Conservation (phyloP, 768 basidiomycete species). For the Pleurotus tuoliensis region DNA sequence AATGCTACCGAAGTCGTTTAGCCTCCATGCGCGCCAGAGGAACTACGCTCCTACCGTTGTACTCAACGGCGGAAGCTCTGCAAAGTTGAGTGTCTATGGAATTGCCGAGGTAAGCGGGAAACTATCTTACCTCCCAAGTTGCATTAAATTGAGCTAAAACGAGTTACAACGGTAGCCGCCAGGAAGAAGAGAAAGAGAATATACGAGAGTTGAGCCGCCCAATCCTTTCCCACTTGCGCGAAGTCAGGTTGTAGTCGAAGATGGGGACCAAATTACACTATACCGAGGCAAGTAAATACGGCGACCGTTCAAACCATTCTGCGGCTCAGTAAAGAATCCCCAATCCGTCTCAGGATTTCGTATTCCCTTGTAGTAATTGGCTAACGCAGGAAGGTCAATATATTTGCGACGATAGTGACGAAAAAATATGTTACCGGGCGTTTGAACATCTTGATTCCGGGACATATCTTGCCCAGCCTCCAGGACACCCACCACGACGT, state of each 20-base stretch:
- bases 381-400: not conserved
- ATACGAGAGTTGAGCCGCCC: conserved; percentile 6
- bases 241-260: not conserved
- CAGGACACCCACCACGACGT: conserved; percentile 1
- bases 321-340: conserved; percentile 4
- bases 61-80: conserved; percentile 1
- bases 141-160: conserved; percentile 5
- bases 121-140: conserved; percentile 1
- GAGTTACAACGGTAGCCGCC: not conserved
- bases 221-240: conserved; percentile 1
- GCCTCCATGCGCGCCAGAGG: not conserved
- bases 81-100: not conserved
- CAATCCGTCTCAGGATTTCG: conserved; percentile 8
- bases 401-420: not conserved
- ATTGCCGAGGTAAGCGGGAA: not conserved
- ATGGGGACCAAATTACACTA: not conserved
- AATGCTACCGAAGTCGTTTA: not conserved
- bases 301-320: conserved; percentile 1
- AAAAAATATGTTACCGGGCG: not conserved
- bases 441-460: not conserved
- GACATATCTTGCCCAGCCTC: conserved; percentile 6
- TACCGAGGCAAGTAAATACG: conserved; percentile 2
- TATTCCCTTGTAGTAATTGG: not conserved
- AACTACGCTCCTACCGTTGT: not conserved
- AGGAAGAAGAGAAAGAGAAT: not conserved